Base-by-base conservation (phyloP, 176 grass and related monocot species). In the Ampelocalamus luodianensis region DNA sequence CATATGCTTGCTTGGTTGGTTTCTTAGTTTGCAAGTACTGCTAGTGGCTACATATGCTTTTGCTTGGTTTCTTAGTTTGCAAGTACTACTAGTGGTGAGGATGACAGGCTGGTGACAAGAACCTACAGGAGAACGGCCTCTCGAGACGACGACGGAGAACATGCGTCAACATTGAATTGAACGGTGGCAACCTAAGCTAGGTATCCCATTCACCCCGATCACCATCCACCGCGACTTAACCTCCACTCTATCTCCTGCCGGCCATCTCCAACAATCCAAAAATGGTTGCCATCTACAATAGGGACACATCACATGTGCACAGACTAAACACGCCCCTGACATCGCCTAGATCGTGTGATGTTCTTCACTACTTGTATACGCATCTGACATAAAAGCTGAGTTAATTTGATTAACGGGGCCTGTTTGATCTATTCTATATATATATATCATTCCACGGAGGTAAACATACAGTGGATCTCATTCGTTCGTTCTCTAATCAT, bases 221-320 rank as follows among this genome's bases (percentile, higher is more conserved):
- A 54, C 23, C 67, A 29, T 82, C 66, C 36, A 1, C 20, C 8
- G 0, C 34, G 26, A 3, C 48, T 49, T 49, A 0, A 15, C 13
- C 46, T 14, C 46, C 13, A 65, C 23, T 26, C 53, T 40, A 72
- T 86, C 76, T 86, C 67, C 65, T 86, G 68, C 85, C 56, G 85
- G 74, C 77, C 77, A 87, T 66, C 37, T 15, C 69, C 60, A 22
- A 55, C 11, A 10, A 55, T 74, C 58, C 85, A 55, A 55, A 27
- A 80, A 38, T 61, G 17, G 75, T 42, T 62, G 74, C 71, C 83
- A 61, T 78, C 83, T 18, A 14, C 0, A 20, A 23, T 14, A 76
- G 71, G 44, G 83, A 68, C 26, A 16, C 5, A 46, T 27, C 39
- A 23, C 68, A 71, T 27, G 5, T 48, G 43, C 70, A 53, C 17